Conservation (phyloP, 179 eudicot genomes). For the Drosera spatulata region DNA sequence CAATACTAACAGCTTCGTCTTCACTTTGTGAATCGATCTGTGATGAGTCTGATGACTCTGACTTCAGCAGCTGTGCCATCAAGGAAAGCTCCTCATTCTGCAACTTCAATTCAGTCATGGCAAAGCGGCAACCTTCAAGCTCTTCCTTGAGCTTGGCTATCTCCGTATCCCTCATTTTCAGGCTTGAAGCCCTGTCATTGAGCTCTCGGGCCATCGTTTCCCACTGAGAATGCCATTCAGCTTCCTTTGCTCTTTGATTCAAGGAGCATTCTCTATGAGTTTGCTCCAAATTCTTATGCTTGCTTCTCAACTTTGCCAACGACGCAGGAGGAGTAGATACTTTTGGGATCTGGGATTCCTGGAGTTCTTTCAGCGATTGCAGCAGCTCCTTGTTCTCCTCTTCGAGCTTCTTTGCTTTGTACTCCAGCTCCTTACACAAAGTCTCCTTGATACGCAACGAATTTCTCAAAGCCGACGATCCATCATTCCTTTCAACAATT, state of each 20-base stretch:
- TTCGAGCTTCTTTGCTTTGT: slow-evolving; percentile 43
- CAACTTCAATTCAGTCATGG: slow-evolving; percentile 34
- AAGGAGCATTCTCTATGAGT: slow-evolving; percentile 45
- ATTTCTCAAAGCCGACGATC: slow-evolving; percentile 41
- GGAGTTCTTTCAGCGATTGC: slow-evolving; percentile 51
- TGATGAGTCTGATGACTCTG: slow-evolving; percentile 16
- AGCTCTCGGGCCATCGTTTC: slow-evolving; percentile 42
- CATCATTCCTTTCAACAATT: slow-evolving; percentile 30
- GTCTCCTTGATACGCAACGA: slow-evolving; percentile 47
- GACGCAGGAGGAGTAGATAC: slow-evolving; percentile 45
- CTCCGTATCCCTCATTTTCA: slow-evolving; percentile 22
- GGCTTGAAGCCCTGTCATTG: slow-evolving; percentile 18
- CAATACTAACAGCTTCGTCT: slow-evolving; percentile 10
- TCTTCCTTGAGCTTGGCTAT: slow-evolving; percentile 40
- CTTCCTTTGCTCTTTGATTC: slow-evolving; percentile 49
- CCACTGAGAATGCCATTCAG: slow-evolving; percentile 42
- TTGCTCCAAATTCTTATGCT: slow-evolving; percentile 59
- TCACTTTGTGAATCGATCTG: slow-evolving; percentile 16
- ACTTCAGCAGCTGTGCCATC: slow-evolving; percentile 36
- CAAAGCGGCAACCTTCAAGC: slow-evolving; percentile 33
- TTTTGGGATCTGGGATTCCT: slow-evolving; percentile 69
- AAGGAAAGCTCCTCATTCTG: slow-evolving; percentile 67
- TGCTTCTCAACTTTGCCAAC: slow-evolving; percentile 44
- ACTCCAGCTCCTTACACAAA: slow-evolving; percentile 50
- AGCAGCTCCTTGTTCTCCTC: slow-evolving; percentile 55